Evolutionary conservation across 148 eudicot species (phyloP), one percentile per base, ranked within the genome.

Genomic region (Linanthus parryae): DNA sequence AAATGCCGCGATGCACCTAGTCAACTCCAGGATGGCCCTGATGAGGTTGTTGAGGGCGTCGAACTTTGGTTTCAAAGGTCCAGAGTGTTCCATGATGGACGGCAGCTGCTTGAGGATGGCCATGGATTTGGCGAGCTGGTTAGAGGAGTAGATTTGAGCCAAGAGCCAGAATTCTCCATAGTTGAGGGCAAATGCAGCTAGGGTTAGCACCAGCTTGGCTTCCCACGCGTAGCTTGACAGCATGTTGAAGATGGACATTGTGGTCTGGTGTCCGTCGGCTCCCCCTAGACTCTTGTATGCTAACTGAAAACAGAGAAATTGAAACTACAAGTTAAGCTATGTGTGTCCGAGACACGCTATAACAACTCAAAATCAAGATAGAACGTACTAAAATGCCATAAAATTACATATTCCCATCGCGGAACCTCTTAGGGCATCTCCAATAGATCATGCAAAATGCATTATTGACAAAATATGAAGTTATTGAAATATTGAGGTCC

Each of bases 251-350:
- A 68, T 29, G 15, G 62, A 42, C 3, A 68, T 22, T 16, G 72
- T 51, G 7, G 58, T 55, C 35, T 48, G 35, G 24, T 68, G 58
- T 18, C 66, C 67, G 7, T 68, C 72, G 2, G 39, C 55, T 5
- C 55, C 81, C 37, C 70, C 33, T 44, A 70, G 54, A 18, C 65
- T 51, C 57, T 74, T 71, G 64, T 40, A 54, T 18, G 67, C 46
- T 14, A 81, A 59, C 83, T 77, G 45, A 24, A 60, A 50, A 31
- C 2, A 47, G n/a, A n/a, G n/a, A n/a, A n/a, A n/a, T n/a, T n/a
- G n/a, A n/a, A n/a, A n/a, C n/a, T n/a, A n/a, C n/a, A n/a, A n/a
- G n/a, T n/a, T n/a, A n/a, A n/a, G n/a, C n/a, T n/a, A n/a, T n/a
- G n/a, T n/a, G n/a, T n/a, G n/a, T n/a, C n/a, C n/a, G n/a, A n/a